Evolutionary conservation across 305 asterid genomes (phyloP).

Genomic region (Solanum aculeatissimum): DNA sequence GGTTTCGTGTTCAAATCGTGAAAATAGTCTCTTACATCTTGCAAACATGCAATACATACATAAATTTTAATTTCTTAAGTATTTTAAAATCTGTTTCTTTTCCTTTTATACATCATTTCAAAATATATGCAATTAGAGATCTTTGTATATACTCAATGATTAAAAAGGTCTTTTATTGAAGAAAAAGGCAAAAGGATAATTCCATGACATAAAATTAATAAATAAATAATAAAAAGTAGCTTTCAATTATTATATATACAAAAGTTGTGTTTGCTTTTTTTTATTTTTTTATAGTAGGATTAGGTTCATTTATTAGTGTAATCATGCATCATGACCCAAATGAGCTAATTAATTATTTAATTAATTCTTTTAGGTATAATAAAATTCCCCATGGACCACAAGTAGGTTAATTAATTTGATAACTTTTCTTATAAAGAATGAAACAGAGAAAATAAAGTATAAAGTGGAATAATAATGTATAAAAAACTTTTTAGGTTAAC

Average conservation of each 20-base stretch:
- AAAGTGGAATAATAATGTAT: not conserved
- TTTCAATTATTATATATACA: not conserved
- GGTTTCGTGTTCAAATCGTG: no score
- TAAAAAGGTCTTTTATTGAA: not conserved
- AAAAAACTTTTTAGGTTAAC: not conserved
- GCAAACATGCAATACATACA: no score
- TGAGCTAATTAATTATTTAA: not conserved
- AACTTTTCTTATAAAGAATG: not conserved
- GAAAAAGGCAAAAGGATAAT: not conserved
- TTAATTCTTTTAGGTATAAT: not conserved
- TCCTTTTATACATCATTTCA: no score
- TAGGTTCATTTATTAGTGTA: not conserved
- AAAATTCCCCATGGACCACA: not conserved
- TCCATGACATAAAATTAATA: not conserved
- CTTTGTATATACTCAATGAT: not conserved
- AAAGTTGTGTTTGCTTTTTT: not conserved
- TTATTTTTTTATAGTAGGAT: not conserved
- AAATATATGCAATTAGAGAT: no score
- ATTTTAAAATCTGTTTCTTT: no score
- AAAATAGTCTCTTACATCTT: no score
- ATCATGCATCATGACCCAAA: not conserved
- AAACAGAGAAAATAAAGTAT: not conserved
- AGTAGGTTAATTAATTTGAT: not conserved
- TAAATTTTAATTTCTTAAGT: no score
- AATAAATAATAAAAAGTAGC: not conserved